phyloP scores from a whole-genome alignment of 1,284 basidiomycete species.

The Trametes sp. region DNA sequence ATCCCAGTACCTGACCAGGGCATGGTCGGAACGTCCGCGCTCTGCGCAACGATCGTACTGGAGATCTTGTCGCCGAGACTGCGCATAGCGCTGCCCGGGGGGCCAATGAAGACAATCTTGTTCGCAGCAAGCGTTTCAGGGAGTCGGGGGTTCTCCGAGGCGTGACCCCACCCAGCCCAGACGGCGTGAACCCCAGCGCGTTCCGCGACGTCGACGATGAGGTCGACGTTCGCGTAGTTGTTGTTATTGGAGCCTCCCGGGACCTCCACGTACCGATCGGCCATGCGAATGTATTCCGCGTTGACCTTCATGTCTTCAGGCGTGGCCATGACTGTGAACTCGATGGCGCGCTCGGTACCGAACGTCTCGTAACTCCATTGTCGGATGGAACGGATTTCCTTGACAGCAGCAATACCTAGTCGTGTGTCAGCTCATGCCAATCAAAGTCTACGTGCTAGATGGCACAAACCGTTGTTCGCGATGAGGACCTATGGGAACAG shows the following conservation, averaged over 20 bases:
- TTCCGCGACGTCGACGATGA: slow-evolving; percentile 98
- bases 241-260: slow-evolving; percentile 99
- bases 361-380: slow-evolving; percentile 99
- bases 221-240: slow-evolving; percentile 99
- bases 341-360: slow-evolving; percentile 93
- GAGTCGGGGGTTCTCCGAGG: slow-evolving; percentile 98
- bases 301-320: slow-evolving; percentile 99
- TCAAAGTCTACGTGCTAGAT: background rate
- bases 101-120: slow-evolving; percentile 99
- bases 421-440: slow-evolving; percentile 9
- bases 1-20: slow-evolving; percentile 98
- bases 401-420: slow-evolving; percentile 96
- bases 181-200: slow-evolving; percentile 98
- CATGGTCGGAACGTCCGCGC: slow-evolving; percentile 98
- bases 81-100: slow-evolving; percentile 98
- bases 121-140: slow-evolving; percentile 93
- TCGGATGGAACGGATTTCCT: slow-evolving; percentile 98
- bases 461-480: slow-evolving; percentile 88
- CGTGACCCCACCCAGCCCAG: slow-evolving; percentile 99
- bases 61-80: slow-evolving; percentile 99
- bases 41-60: slow-evolving; percentile 98
- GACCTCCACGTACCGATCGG: slow-evolving; percentile 98
- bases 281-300: slow-evolving; percentile 99
- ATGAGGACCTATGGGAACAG: slow-evolving; percentile 79
- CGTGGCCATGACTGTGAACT: slow-evolving; percentile 99